Evolutionary conservation across 2,329 filamentous ascomycete species (phyloP), one percentile per base, ranked within the genome.

Genomic region (Cercospora sp.): DNA sequence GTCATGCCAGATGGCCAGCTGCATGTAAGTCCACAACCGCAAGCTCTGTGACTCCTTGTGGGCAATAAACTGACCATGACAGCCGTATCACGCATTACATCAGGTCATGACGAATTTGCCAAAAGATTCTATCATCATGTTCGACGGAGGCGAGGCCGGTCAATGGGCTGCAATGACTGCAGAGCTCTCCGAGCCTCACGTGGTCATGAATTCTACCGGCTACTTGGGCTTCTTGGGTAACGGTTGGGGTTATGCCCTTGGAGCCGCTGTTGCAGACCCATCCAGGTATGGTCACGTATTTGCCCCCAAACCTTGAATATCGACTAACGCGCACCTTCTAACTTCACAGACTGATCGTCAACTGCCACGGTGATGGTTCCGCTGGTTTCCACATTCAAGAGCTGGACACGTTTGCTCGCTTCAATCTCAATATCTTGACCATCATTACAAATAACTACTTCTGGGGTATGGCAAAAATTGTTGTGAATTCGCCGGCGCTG

Each of bases 211-310:
- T 9, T 61, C 74, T 5, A 78, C 77, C 0, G 78, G 79, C 60
- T 80, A 83, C 60, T 75, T 84, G 1, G 82, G 82, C 2, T 83
- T 83, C 73, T 75, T 84, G 1, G 82, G 82, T 1, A 84, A 81
- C 66, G 82, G 82, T 3, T 84, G 80, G 75, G 82, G 82, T 3
- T 84, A 84, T 69, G 73, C 77, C 1, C 73, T 84, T 2, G 82
- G 82, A 0, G 80, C 79, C 9, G 81, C 81, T 0, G 71, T 83
- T 3, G 82, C 82, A 0, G 78, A 77, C n/a, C 80, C 79, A 0
- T 69, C 71, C 12, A 63, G 60, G 60, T 63, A 42, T 20, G 60
- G 36, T 58, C 23, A 1, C 7, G 13, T 33, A 16, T 16, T 3
- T n/a, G 6, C 18, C 28, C 7, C 16, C 8, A 18, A 31, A 23